These are phyloP conservation scores for Colletotrichum scovillei DNA, from an alignment of 2,329 filamentous ascomycete genomes.

Conservation along the genomic window DNA sequence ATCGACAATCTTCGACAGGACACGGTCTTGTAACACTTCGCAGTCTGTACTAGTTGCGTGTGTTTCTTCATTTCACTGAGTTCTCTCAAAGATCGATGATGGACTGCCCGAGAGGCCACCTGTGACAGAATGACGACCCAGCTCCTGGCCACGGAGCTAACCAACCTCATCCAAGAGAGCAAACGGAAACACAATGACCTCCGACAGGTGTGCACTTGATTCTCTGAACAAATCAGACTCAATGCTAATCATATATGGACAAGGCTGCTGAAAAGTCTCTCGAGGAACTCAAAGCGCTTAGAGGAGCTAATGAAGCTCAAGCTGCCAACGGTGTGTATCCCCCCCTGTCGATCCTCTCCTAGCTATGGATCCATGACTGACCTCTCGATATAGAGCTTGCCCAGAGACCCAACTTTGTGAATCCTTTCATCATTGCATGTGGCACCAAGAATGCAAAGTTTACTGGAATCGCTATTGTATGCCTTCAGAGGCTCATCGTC, in stretches of 20 bases:
- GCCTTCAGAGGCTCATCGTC: conserved; percentile 89
- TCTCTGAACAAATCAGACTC: background rate
- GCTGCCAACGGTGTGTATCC: conserved; percentile 71
- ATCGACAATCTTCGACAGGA: background rate
- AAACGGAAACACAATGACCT: conserved; percentile 95
- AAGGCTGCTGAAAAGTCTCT: conserved; percentile 94
- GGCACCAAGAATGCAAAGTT: conserved; percentile 91
- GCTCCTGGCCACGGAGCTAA: conserved; percentile 87
- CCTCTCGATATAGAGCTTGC: conserved; percentile 74
- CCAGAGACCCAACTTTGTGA: conserved; percentile 84
- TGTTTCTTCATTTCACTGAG: too few species aligned
- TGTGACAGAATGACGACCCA: conserved; percentile 83
- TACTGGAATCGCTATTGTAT: conserved; percentile 86
- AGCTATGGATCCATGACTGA: conserved; percentile 15
- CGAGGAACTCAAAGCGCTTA: conserved; percentile 84
- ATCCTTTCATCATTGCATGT: conserved; percentile 94
- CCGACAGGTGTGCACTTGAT: conserved; percentile 70
- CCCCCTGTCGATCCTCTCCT: conserved; percentile 39
- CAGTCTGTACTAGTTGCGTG: background rate
- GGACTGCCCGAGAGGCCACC: conserved; percentile 22
- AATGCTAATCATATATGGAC: conserved; percentile 8
- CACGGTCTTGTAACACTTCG: background rate
- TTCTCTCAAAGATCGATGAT: conserved; percentile 5
- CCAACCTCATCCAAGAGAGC: conserved; percentile 93
- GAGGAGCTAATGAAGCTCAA: conserved; percentile 80